Percentiles rank a stretch among this genome's conserved stretches.
These are phyloP conservation scores for Wickerhamiella kurtzmanii DNA, from an alignment of 805 yeast species.

Conservation along the genomic window DNA sequence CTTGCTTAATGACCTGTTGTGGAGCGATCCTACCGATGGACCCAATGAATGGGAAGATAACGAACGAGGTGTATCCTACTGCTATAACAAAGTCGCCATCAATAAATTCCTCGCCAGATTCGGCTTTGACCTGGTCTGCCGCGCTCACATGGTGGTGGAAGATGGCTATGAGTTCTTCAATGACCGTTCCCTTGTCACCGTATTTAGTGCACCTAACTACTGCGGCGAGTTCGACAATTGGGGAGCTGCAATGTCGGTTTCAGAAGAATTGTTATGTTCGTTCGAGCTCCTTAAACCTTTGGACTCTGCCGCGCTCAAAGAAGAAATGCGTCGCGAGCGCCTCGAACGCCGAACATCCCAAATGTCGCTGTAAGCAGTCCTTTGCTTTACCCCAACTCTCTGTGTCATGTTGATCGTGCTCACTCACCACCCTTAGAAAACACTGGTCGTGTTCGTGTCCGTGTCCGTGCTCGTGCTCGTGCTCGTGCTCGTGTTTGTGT, in stretches of 20 bases:
- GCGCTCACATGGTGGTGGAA: conserved; percentile 83
- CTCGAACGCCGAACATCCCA: conserved; percentile 51
- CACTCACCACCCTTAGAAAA: neutral
- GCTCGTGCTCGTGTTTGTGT: no score
- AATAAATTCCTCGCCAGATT: conserved; percentile 62
- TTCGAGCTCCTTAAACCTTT: conserved; percentile 89
- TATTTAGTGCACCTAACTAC: conserved; percentile 62
- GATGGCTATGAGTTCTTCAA: conserved; percentile 70
- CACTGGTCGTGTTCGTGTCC: no score
- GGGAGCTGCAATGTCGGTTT: conserved; percentile 98
- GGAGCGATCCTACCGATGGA: conserved; percentile 81
- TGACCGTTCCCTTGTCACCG: conserved; percentile 57
- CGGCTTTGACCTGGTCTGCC: conserved; percentile 66
- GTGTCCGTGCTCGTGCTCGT: no score
- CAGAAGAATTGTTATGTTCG: conserved; percentile 82
- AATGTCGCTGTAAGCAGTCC: neutral
- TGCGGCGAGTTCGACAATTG: conserved; percentile 83
- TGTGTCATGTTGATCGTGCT: neutral
- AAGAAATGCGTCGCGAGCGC: conserved; percentile 71
- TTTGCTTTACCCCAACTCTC: neutral
- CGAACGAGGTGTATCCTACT: conserved; percentile 72
- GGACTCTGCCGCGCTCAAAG: conserved; percentile 84
- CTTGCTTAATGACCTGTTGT: conserved; percentile 56
- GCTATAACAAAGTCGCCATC: conserved; percentile 66
- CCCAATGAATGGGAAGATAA: conserved; percentile 79